Conservation (phyloP, 78 protist genomes). For the Polysphondylium violaceum region DNA sequence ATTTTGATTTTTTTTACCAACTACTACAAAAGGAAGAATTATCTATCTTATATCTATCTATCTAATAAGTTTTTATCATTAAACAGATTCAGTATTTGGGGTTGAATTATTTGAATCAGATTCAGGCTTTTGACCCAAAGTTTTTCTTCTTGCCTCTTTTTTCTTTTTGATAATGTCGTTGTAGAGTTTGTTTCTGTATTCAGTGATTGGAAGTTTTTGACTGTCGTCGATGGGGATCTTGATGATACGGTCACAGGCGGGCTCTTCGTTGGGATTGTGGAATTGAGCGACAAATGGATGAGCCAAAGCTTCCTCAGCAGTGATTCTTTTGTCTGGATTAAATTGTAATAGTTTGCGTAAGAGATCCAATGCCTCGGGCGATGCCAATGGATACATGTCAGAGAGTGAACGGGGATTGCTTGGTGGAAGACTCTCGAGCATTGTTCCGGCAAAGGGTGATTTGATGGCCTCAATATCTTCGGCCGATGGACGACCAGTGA, state of each 20-base stretch:
- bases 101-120: no score
- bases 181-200: constrained; percentile 87
- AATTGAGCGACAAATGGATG: constrained; percentile 96
- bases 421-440: constrained; percentile 91
- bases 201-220: constrained; percentile 82
- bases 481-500: constrained; percentile 87
- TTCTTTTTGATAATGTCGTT: constrained; percentile 83
- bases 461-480: constrained; percentile 93
- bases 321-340: constrained; percentile 95
- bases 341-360: constrained; percentile 91
- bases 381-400: constrained; percentile 92
- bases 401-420: constrained; percentile 76
- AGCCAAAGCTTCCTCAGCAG: constrained; percentile 95
- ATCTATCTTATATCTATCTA: no score
- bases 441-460: constrained; percentile 92
- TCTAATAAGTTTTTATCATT: neutral
- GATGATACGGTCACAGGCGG: constrained; percentile 71
- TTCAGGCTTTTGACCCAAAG: no score
- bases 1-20: no score
- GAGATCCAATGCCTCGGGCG: constrained; percentile 96
- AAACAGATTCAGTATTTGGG: neutral
- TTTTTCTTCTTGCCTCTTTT: constrained; percentile 76
- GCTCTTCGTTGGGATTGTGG: constrained; percentile 90
- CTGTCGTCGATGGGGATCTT: constrained; percentile 92
- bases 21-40: no score